Percentiles rank a stretch among this genome's conserved stretches.
These are phyloP conservation scores for Cylindrotheca fusiformis DNA, from an alignment of 108 stramenopile species.

Conservation along the genomic window DNA sequence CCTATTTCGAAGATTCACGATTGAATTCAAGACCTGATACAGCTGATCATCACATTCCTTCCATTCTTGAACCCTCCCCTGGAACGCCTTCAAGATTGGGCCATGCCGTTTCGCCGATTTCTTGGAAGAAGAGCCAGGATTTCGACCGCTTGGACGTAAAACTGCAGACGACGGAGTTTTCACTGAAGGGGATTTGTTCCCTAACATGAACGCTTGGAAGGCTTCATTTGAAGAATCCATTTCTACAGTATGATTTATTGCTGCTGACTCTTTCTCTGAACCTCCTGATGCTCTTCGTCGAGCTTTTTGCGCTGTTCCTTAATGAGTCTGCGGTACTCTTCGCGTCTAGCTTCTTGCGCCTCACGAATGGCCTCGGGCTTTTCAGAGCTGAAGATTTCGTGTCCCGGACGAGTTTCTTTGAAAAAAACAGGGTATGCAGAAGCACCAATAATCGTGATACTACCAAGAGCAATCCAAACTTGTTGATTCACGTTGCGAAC, in stretches of 20 bases:
- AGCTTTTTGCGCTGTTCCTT: conserved; percentile 31
- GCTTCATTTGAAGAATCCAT: conserved; percentile 18
- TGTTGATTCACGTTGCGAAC: conserved; percentile 31
- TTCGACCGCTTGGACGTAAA: not conserved
- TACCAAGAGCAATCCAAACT: conserved; percentile 56
- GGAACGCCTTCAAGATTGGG: conserved; percentile 47
- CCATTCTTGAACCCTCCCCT: conserved; percentile 62
- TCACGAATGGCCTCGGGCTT: conserved; percentile 70
- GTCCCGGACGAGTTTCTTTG: conserved; percentile 62
- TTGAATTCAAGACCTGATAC: conserved; percentile 45
- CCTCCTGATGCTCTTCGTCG: conserved; percentile 14
- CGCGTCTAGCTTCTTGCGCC: conserved; percentile 42
- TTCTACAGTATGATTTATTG: conserved; percentile 8
- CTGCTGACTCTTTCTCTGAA: conserved; percentile 3
- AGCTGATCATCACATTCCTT: conserved; percentile 55
- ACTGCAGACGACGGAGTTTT: conserved; percentile 1
- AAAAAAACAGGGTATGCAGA: conserved; percentile 68
- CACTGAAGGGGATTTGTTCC: not conserved
- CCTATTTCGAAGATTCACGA: conserved; percentile 60
- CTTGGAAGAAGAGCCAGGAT: not conserved
- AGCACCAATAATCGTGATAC: conserved; percentile 45
- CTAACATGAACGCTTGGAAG: conserved; percentile 22
- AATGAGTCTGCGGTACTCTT: conserved; percentile 37
- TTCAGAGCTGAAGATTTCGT: conserved; percentile 78
- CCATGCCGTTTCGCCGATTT: conserved; percentile 11